Conservation (phyloP, 257 asterid species). For the Petrea volubilis region DNA sequence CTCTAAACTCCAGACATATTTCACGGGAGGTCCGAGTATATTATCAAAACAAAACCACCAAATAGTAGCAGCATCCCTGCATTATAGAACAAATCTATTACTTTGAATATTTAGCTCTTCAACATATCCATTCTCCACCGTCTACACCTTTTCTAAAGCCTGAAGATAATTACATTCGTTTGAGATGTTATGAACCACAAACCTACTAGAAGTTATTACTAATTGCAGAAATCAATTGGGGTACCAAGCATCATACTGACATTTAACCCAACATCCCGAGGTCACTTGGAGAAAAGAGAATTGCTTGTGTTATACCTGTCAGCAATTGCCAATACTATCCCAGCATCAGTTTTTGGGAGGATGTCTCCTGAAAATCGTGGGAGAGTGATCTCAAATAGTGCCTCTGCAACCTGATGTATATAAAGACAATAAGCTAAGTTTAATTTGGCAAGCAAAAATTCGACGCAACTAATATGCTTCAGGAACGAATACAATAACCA, state of each 20-base stretch:
- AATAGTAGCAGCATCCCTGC: neutral
- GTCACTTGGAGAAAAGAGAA: slow-evolving; percentile 7
- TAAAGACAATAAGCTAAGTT: slow-evolving; percentile 16
- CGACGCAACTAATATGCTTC: neutral
- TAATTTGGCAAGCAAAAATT: slow-evolving; percentile 1
- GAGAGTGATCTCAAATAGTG: slow-evolving; percentile 81
- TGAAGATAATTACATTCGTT: neutral
- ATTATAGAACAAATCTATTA: neutral
- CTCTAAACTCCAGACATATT: neutral
- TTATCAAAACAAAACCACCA: neutral
- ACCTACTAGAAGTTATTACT: no score
- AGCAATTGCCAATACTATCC: slow-evolving; percentile 74
- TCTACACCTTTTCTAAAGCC: neutral
- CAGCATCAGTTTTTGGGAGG: slow-evolving; percentile 89
- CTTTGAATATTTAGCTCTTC: neutral
- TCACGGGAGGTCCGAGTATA: no score
- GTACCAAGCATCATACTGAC: neutral
- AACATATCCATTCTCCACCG: no score
- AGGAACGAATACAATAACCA: slow-evolving; percentile 14
- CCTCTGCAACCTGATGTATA: slow-evolving; percentile 74
- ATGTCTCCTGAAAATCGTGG: slow-evolving; percentile 92
- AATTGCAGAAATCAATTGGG: slow-evolving; percentile 5
- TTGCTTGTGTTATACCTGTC: slow-evolving; percentile 59
- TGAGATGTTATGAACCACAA: neutral
- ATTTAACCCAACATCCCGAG: slow-evolving; percentile 1